phyloP scores from a whole-genome alignment of 805 yeast species.

The Saccharomycodes ludwigii region DNA sequence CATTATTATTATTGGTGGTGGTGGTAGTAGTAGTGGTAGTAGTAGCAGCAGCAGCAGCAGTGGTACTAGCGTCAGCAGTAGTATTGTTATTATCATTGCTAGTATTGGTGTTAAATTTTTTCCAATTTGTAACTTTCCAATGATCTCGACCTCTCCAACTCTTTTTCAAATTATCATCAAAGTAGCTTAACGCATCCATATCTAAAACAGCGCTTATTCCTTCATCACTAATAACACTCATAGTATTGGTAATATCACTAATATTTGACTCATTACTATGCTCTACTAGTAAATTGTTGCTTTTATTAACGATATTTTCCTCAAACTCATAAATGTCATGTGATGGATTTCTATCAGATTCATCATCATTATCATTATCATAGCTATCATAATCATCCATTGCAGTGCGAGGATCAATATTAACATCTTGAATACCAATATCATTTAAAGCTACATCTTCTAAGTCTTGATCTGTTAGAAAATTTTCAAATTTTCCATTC shows the following conservation, averaged over 20 bases:
- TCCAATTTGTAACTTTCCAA: conserved; percentile 68
- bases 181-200: conserved; percentile 63
- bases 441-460: conserved; percentile 14
- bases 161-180: conserved; percentile 53
- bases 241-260: background rate
- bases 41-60: too few species aligned
- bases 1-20: too few species aligned
- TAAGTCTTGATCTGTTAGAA: conserved; percentile 19
- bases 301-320: conserved; percentile 8
- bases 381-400: conserved; percentile 11
- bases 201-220: conserved; percentile 29
- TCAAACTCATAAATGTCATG: conserved; percentile 8
- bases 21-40: conserved; percentile 3
- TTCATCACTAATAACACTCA: conserved; percentile 5
- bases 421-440: conserved; percentile 17
- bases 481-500: conserved; percentile 22
- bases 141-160: conserved; percentile 92
- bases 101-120: conserved; percentile 13
- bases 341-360: conserved; percentile 9
- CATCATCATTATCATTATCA: conserved; percentile 14
- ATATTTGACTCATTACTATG: conserved; percentile 1
- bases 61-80: conserved; percentile 1
- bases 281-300: conserved; percentile 8
- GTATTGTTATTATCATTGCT: conserved; percentile 2
- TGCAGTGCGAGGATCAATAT: conserved; percentile 13